Evolutionary conservation across 371 early-diverging fungal genomes (phyloP), one percentile per base, ranked within the genome.

Genomic region (Massospora cicadina): DNA sequence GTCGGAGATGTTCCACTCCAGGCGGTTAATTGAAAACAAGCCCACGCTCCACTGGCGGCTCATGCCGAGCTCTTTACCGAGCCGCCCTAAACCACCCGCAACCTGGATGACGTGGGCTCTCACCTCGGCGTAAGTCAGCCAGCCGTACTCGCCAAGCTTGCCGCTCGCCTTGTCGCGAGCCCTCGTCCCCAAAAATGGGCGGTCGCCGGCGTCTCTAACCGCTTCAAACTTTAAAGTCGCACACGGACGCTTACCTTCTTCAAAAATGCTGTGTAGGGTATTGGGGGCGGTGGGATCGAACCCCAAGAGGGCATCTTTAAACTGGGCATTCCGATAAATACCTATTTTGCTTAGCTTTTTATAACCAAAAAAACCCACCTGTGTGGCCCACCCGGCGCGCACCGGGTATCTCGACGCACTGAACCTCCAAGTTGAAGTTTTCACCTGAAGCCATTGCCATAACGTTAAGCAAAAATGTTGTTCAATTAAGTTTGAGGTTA

Each of bases 1-100:
- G 63, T 90, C 93, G n/a, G 86, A 70, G 28, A 93, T 78, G 26
- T 85, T 74, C 98, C 98, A 98, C 69, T 98, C 98, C 24, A 86
- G 74, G 54, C 98, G 77, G 72, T 98, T 98, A 67, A 87, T 76
- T 30, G 84, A 71, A 78, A 82, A 86, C 54, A 88, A 72, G 55
- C 87, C 87, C 24, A 87, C 68, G 33, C 69, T 12, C 25, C 29
- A 54, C 13, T 54, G 55, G 5, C 54, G 26, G 7, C 2, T n/a
- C 26, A 54, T n/a, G 55, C 54, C 21, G 3, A 5, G 1, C 24
- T 63, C 55, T 54, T 63, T 53, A 25, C 13, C 21, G 17, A 63
- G 30, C 2, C 57, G 30, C 5, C 17, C 21, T 28, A 64, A 2
- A 1, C 64, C 64, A 54, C 10, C n/a, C n/a, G 56, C 57, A 0